A percentile compares a stretch with the other conserved stretches of the same genome.
These are phyloP conservation scores for Ceratobasidium sp. DNA, from an alignment of 1,284 basidiomycete species.

Conservation along the genomic window DNA sequence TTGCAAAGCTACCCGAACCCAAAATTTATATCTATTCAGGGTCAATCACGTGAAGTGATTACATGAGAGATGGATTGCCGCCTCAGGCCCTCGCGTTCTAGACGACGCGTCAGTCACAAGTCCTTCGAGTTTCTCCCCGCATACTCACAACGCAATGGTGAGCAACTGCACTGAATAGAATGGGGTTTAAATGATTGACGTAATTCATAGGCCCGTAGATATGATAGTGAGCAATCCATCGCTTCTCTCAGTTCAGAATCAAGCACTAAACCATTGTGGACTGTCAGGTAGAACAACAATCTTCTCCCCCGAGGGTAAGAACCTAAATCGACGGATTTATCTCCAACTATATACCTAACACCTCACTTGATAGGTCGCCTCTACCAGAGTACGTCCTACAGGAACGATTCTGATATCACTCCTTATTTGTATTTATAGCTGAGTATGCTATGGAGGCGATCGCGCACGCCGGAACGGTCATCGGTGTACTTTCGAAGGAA, in stretches of 20 bases:
- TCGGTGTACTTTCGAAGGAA: constrained; percentile 93
- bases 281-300: constrained; percentile 85
- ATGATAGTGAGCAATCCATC: constrained; percentile 39
- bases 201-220: constrained; percentile 39
- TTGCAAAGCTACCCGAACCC: neutral
- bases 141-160: constrained; percentile 25
- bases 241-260: neutral
- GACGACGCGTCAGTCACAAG: constrained; percentile 36
- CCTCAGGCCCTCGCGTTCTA: constrained; percentile 26
- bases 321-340: constrained; percentile 20
- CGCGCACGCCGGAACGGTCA: constrained; percentile 93
- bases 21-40: constrained; percentile 16
- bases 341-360: constrained; percentile 30
- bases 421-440: constrained; percentile 59
- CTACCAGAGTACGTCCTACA: constrained; percentile 76
- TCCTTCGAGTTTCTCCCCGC: neutral
- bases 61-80: constrained; percentile 15
- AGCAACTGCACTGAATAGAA: neutral
- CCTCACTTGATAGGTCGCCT: constrained; percentile 71
- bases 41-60: constrained; percentile 22
- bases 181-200: neutral
- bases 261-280: constrained; percentile 39
- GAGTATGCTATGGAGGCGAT: constrained; percentile 99
- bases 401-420: neutral
- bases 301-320: constrained; percentile 91